Conservation (phyloP, 2,329 filamentous ascomycete species). For the Penicillium sp. region DNA sequence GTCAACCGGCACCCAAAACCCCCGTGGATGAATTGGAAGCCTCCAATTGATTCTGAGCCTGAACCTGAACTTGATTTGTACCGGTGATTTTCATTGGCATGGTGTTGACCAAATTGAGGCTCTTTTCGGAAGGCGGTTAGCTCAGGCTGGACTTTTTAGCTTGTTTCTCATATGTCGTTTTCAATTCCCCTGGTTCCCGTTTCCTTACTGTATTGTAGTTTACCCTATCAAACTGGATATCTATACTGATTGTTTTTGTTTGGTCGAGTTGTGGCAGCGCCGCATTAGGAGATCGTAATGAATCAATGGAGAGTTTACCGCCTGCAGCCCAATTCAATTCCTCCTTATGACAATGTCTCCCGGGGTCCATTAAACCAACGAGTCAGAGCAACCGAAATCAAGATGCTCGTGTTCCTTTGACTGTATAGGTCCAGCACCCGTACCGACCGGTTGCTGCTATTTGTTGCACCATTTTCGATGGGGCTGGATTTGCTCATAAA, state of each 20-base stretch:
- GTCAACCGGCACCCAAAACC: not conserved
- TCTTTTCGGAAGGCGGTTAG: not conserved
- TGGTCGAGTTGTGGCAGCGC: not conserved
- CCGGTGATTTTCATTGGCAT: too few species aligned
- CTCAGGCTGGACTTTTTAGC: not conserved
- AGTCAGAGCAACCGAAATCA: constrained; percentile 1
- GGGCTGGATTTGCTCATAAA: too few species aligned
- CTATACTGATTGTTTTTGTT: not conserved
- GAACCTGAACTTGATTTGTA: not conserved
- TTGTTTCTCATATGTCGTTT: not conserved
- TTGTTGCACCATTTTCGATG: too few species aligned
- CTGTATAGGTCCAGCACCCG: too few species aligned
- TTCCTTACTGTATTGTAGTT: not conserved
- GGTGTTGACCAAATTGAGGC: not conserved
- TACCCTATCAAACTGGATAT: not conserved
- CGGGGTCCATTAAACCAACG: not conserved
- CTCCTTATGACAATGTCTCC: too few species aligned
- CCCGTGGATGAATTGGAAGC: not conserved
- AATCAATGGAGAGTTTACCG: not conserved
- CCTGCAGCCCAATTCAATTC: not conserved
- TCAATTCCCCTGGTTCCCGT: not conserved
- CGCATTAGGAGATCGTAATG: not conserved
- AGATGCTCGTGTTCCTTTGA: too few species aligned
- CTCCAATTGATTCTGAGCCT: not conserved
- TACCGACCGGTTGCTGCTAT: too few species aligned